A percentile compares a stretch with the other conserved stretches of the same genome.
Conservation (phyloP, 2,329 filamentous ascomycete species). For the Iodosphaeria phyllophila region DNA sequence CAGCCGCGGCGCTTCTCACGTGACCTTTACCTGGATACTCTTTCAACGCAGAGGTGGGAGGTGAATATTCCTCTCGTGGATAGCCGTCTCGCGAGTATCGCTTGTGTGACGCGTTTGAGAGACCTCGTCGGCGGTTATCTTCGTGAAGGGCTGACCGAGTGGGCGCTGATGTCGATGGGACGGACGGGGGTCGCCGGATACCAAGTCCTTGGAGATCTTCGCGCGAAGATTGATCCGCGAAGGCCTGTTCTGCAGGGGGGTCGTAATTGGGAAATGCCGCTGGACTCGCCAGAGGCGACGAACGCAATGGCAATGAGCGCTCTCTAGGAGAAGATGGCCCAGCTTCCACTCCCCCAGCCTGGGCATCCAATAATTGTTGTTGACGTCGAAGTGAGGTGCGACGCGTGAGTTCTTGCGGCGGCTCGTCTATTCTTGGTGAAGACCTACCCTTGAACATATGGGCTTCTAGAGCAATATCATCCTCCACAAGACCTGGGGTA, state of each 20-base stretch:
- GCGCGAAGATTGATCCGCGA: slow-evolving; percentile 20
- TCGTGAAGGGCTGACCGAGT: slow-evolving; percentile 18
- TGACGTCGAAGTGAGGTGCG: slow-evolving; percentile 12
- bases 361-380: slow-evolving; percentile 20
- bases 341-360: slow-evolving; percentile 15
- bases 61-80: slow-evolving; percentile 14
- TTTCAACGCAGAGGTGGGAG: slow-evolving; percentile 15
- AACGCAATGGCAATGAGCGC: slow-evolving; percentile 17
- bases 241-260: slow-evolving; percentile 10
- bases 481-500: slow-evolving; percentile 66
- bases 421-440: slow-evolving; percentile 16
- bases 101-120: slow-evolving; percentile 21
- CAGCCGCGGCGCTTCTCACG: slow-evolving; percentile 14
- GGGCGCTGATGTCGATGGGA: slow-evolving; percentile 30
- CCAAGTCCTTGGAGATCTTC: slow-evolving; percentile 30
- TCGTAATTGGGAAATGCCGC: slow-evolving; percentile 15
- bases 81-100: slow-evolving; percentile 6
- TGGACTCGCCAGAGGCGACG: slow-evolving; percentile 24
- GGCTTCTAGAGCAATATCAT: no score
- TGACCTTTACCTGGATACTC: slow-evolving; percentile 16
- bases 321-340: slow-evolving; percentile 23
- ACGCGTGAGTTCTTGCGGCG: slow-evolving; percentile 14
- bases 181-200: slow-evolving; percentile 26
- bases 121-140: slow-evolving; percentile 17
- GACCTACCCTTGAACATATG: slow-evolving; percentile 17